A percentile compares a stretch with the other conserved stretches of the same genome.
Evolutionary conservation across 306 rosid species (phyloP).

Genomic region (Vigna reflexopilosa): DNA sequence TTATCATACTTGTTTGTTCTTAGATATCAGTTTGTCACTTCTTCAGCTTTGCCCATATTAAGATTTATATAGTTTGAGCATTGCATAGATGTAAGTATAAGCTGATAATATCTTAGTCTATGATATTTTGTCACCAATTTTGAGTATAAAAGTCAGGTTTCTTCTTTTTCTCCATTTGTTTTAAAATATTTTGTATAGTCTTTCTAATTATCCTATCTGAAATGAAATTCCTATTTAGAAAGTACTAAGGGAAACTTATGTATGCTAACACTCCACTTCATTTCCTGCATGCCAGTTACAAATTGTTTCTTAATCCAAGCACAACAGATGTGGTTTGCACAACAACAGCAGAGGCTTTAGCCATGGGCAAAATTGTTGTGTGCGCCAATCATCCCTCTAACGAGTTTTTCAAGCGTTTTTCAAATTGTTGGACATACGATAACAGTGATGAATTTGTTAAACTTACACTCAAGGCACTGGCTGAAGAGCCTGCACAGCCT

Average conservation of each 20-base stretch:
- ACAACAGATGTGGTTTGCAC: constrained; percentile 97
- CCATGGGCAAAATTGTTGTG: constrained; percentile 88
- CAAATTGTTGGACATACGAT: constrained; percentile 76
- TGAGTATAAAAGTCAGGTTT: neutral
- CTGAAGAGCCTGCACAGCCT: constrained; percentile 69
- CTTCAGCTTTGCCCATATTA: neutral
- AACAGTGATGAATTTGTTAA: constrained; percentile 61
- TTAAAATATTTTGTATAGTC: neutral
- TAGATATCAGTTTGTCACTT: no score
- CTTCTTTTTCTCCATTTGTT: neutral
- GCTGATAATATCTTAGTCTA: constrained; percentile 17
- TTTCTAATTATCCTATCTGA: neutral
- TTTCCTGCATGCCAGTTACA: constrained; percentile 65
- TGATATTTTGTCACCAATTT: neutral
- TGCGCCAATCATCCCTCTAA: constrained; percentile 93
- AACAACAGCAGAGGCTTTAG: constrained; percentile 97
- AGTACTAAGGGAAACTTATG: constrained; percentile 30
- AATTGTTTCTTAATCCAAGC: constrained; percentile 94
- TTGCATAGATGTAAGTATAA: neutral
- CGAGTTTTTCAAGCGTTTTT: constrained; percentile 95
- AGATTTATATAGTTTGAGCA: constrained; percentile 11
- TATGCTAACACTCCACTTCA: constrained; percentile 29
- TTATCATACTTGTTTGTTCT: no score
- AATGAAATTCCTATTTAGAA: constrained; percentile 20
- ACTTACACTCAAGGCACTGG: constrained; percentile 63